Base-by-base conservation (phyloP, 805 yeast species). In the Yarrowia sp. region DNA sequence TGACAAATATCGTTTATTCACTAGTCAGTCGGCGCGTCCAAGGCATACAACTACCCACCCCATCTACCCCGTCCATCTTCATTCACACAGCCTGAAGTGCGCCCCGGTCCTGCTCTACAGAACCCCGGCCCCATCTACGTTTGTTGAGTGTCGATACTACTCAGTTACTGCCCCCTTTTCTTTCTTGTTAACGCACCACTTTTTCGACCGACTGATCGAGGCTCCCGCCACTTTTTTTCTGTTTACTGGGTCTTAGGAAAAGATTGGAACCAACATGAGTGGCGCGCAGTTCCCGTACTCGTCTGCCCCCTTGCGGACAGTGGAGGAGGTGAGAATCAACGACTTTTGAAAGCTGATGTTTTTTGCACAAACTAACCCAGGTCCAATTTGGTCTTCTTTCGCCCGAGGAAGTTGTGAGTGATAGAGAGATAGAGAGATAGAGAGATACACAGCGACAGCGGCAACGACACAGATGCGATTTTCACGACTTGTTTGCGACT, bases 271-370 rank as follows among this genome's bases (percentile, higher is more conserved):
- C 53, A 46, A 63, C 67, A 78, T 78, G 81, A 78, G 80, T 74
- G 80, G 80, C 74, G 79, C 79, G 61, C 80, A 73, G 79, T 89
- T 94, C 79, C 97, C 97, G 77, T 93, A 91, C 84, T 95, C 98
- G 70, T 92, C 98, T 83, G 99, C 99, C 71, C 99, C 99, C 69
- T 87, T 95, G 80, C 92, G 98, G 80, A 89, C 97, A 66, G 93
- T 95, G 72, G 94, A 93, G 82, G 99, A 95, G 85, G 98, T 88
- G 65, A 59, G 65, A 59, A 43, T 16, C 52, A 8, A 2, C 19
- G 38, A 43, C 42, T 52, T 50, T 19, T 74, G 8, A 49, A 15
- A 3, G 3, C 41, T 11, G 15, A 10, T 9, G 16, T 46, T 12
- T 22, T 48, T 38, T 19, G 14, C 11, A 5, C 2, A 14, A 7